These are phyloP conservation scores for Xylaria flabelliformis DNA, from an alignment of 495 filamentous ascomycete genomes.

Conservation along the genomic window DNA sequence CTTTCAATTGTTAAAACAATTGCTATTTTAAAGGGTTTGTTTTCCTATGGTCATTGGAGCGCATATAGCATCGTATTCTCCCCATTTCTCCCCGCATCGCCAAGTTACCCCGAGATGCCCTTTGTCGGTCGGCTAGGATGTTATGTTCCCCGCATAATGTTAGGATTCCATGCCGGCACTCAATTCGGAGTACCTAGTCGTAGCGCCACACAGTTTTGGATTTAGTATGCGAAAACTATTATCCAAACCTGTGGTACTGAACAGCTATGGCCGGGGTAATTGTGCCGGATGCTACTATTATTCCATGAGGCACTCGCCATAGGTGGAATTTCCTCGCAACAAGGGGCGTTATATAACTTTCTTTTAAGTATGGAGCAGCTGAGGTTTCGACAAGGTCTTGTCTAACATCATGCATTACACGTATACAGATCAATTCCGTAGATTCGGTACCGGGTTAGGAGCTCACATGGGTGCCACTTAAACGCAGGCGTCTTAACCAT, in stretches of 20 bases:
- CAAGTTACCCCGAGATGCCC: neutral
- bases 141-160: neutral
- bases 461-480: neutral
- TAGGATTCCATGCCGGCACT: no score
- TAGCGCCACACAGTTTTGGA: neutral
- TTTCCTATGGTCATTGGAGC: slow-evolving; percentile 15
- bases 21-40: no score
- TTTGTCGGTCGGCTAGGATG: neutral
- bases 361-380: neutral
- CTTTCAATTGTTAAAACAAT: no score
- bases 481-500: neutral
- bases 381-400: neutral
- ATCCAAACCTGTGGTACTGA: neutral
- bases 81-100: slow-evolving; percentile 18
- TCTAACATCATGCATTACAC: neutral
- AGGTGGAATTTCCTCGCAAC: neutral
- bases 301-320: neutral
- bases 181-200: neutral
- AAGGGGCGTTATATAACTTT: neutral
- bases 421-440: neutral
- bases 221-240: neutral
- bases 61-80: neutral
- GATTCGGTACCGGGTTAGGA: neutral
- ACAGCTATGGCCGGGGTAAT: neutral
- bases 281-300: slow-evolving; percentile 2